phyloP scores from a whole-genome alignment of 73 alveolate genomes.

The Paramecium bursaria region DNA sequence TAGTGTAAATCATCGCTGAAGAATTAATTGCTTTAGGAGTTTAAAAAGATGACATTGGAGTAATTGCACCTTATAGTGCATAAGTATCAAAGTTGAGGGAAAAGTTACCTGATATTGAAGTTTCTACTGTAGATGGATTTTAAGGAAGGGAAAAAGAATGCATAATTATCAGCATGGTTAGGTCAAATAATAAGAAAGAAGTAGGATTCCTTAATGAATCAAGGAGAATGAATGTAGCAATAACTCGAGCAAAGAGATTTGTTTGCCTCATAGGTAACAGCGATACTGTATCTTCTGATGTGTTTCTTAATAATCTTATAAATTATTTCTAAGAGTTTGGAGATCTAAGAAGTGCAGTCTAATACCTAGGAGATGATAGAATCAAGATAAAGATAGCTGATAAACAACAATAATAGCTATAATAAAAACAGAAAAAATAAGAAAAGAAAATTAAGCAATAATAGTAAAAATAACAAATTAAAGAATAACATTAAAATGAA shows the following conservation, averaged over 20 bases:
- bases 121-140: slow-evolving; percentile 98
- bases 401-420: slow-evolving; percentile 68
- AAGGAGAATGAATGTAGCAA: slow-evolving; percentile 98
- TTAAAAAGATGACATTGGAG: slow-evolving; percentile 85
- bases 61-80: slow-evolving; percentile 98
- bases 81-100: slow-evolving; percentile 87
- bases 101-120: slow-evolving; percentile 84
- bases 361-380: slow-evolving; percentile 66
- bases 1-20: slow-evolving; percentile 84
- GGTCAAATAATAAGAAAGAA: slow-evolving; percentile 92
- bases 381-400: slow-evolving; percentile 39
- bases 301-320: slow-evolving; percentile 77
- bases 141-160: slow-evolving; percentile 99
- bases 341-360: slow-evolving; percentile 81
- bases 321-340: slow-evolving; percentile 85
- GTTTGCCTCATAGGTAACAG: slow-evolving; percentile 92
- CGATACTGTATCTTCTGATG: slow-evolving; percentile 87
- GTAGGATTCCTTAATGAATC: slow-evolving; percentile 96
- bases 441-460: slow-evolving; percentile 70
- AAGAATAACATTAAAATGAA: slow-evolving; percentile 13
- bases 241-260: slow-evolving; percentile 94
- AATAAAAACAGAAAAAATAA: slow-evolving; percentile 64
- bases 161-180: slow-evolving; percentile 92
- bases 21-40: slow-evolving; percentile 82
- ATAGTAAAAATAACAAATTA: slow-evolving; percentile 12